A percentile compares a stretch with the other conserved stretches of the same genome.
These are phyloP conservation scores for Suhomyces choctaworum DNA, from an alignment of 1,139 yeast genomes.

Conservation along the genomic window DNA sequence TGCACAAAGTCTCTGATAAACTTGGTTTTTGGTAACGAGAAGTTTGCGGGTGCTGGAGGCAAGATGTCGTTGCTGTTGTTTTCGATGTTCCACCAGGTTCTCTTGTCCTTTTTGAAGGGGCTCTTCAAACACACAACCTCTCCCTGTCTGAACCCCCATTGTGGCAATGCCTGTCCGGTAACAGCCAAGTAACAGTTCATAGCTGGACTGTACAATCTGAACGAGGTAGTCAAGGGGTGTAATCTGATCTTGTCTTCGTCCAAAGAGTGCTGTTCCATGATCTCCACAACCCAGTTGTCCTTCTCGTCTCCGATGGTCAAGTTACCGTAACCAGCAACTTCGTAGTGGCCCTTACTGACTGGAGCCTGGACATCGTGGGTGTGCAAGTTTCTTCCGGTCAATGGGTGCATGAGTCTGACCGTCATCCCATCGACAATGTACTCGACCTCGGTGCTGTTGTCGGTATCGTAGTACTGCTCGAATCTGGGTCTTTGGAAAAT, in stretches of 20 bases:
- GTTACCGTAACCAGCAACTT: constrained; percentile 94
- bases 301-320: constrained; percentile 81
- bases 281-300: constrained; percentile 93
- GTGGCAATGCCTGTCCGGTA: constrained; percentile 78
- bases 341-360: constrained; percentile 63
- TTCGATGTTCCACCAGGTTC: constrained; percentile 99
- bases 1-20: constrained; percentile 90
- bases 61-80: constrained; percentile 72
- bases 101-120: constrained; percentile 80
- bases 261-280: constrained; percentile 78
- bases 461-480: constrained; percentile 51
- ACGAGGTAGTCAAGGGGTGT: constrained; percentile 85
- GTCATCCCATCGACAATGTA: constrained; percentile 70
- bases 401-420: constrained; percentile 75
- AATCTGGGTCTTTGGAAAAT: constrained; percentile 72
- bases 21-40: constrained; percentile 77
- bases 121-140: constrained; percentile 85
- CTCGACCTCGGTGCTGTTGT: constrained; percentile 53
- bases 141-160: constrained; percentile 98
- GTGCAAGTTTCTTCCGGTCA: constrained; percentile 89
- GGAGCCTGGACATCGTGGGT: constrained; percentile 86
- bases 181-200: constrained; percentile 86
- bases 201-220: constrained; percentile 69
- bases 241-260: constrained; percentile 63
- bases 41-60: constrained; percentile 71